Base-by-base conservation (phyloP, 2,329 filamentous ascomycete species). In the Xylariaceae sp. region DNA sequence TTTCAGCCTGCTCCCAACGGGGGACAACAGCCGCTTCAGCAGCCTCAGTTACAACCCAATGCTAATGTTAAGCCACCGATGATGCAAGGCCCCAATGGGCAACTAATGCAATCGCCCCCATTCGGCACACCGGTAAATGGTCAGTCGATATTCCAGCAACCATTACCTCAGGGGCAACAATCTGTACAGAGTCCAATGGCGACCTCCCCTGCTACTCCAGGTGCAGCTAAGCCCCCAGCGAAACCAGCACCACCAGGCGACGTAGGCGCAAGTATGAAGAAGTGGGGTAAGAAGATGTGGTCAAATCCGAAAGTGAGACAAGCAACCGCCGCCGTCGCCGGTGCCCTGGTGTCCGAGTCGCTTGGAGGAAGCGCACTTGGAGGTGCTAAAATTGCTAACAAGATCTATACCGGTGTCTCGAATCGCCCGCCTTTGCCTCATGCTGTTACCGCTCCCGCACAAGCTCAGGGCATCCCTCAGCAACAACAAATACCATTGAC, bases 221-320 rank as follows among this genome's bases (percentile, higher is more conserved):
- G 27, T 44, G 22, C 50, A 54, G 32, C 29, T 10, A 57, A 52
- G 40, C 53, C 55, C 20, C 34, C 55, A 7, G 57, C 58, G 21
- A 51, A 59, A 6, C 22, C 53, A 4, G 45, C 51, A 5, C 52
- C 53, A 10, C 27, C 60, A 14, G 43, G 53, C 1, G 55, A 52
- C 20, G 57, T 54, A 42, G 57, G 58, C 2, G 61, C 60, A 37
- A 56, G 56, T 6, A 46, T 63, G 48, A 63, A 61, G 53, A 62
- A 63, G 49, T 63, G 57, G 59, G 59, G 55, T 3, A 62, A 59
- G 45, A 61, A 61, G 38, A 53, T 58, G 19, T 58, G 52, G 50
- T 48, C 59, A 22, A 62, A 53, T 37, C 53, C 56, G 10, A 45
- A 51, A 1, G 5, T 62, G 12, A 58, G 60, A 34, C 60, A 63